These are phyloP conservation scores for Mycena amicta DNA, from an alignment of 768 basidiomycete species.

Conservation along the genomic window DNA sequence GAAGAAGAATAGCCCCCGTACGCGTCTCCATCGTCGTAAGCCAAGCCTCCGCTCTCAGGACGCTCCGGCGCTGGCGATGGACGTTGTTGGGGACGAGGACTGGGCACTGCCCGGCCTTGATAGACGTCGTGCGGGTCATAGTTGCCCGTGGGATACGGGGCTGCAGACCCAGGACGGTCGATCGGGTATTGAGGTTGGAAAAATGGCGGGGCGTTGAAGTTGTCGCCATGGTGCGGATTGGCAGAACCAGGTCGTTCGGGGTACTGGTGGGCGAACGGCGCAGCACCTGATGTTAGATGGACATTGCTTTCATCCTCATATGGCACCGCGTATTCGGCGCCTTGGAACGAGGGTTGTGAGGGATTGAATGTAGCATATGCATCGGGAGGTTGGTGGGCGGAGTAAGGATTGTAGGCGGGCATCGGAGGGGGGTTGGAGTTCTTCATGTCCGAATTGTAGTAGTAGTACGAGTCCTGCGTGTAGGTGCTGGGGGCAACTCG, in stretches of 20 bases:
- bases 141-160: slow-evolving; percentile 26
- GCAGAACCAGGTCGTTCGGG: neutral
- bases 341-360: slow-evolving; percentile 56
- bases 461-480: slow-evolving; percentile 56
- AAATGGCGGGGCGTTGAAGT: neutral
- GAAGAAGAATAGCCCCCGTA: slow-evolving; percentile 31
- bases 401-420: slow-evolving; percentile 77
- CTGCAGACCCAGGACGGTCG: slow-evolving; percentile 34
- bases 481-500: slow-evolving; percentile 56
- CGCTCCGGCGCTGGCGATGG: slow-evolving; percentile 24
- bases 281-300: slow-evolving; percentile 60
- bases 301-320: slow-evolving; percentile 72
- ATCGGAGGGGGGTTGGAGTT: slow-evolving; percentile 64
- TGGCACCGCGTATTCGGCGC: slow-evolving; percentile 44
- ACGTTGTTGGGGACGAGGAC: slow-evolving; percentile 27
- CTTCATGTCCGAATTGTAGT: slow-evolving; percentile 58
- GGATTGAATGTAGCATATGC: slow-evolving; percentile 58
- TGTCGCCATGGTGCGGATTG: neutral
- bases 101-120: slow-evolving; percentile 48
- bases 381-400: slow-evolving; percentile 53
- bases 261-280: slow-evolving; percentile 46
- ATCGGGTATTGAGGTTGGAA: slow-evolving; percentile 37
- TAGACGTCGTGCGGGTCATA: slow-evolving; percentile 60
- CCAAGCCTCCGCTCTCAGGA: slow-evolving; percentile 29
- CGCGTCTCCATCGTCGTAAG: slow-evolving; percentile 44